Evolutionary conservation across 225 moss, liverwort and hornwort species (phyloP).

Genomic region (Climacium dendroides): DNA sequence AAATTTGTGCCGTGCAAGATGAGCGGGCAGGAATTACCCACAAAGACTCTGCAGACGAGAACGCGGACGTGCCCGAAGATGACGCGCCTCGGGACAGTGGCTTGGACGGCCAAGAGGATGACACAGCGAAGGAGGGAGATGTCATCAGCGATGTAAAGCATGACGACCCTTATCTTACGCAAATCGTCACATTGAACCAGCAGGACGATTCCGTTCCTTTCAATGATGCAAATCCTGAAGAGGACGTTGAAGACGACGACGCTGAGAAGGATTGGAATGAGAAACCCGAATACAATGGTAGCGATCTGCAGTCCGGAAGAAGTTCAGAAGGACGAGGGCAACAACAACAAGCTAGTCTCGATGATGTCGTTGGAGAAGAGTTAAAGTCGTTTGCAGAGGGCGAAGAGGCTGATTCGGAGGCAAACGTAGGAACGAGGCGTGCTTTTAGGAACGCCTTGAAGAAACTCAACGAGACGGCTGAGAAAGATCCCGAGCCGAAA

Average conservation of each 20-base stretch:
- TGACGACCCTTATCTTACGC: slow-evolving; percentile 14
- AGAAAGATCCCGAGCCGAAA: slow-evolving; percentile 24
- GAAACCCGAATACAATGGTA: slow-evolving; percentile 11
- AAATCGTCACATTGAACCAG: slow-evolving; percentile 45
- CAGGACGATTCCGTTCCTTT: slow-evolving; percentile 49
- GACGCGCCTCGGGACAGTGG: slow-evolving; percentile 18
- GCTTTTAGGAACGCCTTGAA: slow-evolving; percentile 71
- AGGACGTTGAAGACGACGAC: slow-evolving; percentile 28
- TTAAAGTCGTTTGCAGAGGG: slow-evolving; percentile 7
- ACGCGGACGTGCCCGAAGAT: slow-evolving; percentile 15
- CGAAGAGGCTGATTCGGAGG: slow-evolving; percentile 35
- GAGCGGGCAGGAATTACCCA: slow-evolving; percentile 14
- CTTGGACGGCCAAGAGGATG: slow-evolving; percentile 32
- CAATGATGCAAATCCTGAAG: slow-evolving; percentile 33
- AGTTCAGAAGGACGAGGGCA: slow-evolving; percentile 2
- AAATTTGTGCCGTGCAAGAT: slow-evolving; percentile 44
- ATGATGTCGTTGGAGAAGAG: slow-evolving; percentile 1
- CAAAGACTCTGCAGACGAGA: slow-evolving; percentile 5
- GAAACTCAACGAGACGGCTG: slow-evolving; percentile 49
- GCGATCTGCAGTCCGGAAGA: not conserved
- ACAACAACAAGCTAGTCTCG: not conserved
- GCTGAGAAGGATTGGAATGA: slow-evolving; percentile 35
- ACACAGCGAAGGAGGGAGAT: slow-evolving; percentile 19
- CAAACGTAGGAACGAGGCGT: slow-evolving; percentile 38
- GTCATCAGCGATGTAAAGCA: not conserved